These are phyloP conservation scores for Aspergillus transmontanensis DNA, from an alignment of 2,329 filamentous ascomycete species.

Conservation along the genomic window DNA sequence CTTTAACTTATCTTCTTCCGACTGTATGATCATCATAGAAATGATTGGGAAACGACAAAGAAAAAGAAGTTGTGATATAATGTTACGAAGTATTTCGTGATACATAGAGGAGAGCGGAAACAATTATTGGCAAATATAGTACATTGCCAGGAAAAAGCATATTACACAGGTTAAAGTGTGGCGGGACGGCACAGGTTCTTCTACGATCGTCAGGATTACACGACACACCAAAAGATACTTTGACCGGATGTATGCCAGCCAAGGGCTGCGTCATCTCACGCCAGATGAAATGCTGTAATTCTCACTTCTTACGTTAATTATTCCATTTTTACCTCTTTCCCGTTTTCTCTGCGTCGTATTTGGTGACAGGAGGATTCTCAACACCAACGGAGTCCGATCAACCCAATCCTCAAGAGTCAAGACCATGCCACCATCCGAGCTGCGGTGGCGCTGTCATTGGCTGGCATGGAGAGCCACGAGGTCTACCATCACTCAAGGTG, in stretches of 20 bases:
- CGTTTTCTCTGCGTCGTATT: not conserved
- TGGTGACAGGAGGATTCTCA: not conserved
- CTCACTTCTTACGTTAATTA: not conserved
- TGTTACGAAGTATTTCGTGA: not conserved
- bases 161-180: not conserved
- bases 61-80: not conserved
- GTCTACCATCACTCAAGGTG: not conserved
- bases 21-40: not conserved
- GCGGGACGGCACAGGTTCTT: not conserved
- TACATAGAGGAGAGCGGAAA: not conserved
- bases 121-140: not conserved
- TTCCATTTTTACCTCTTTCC: not conserved
- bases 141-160: not conserved
- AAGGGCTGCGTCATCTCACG: not conserved
- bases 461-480: slow-evolving; percentile 6
- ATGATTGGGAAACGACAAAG: not conserved
- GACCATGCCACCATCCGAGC: not conserved
- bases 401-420: not conserved
- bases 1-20: slow-evolving; percentile 11
- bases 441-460: not conserved
- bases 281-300: no score
- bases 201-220: not conserved
- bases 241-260: not conserved
- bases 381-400: slow-evolving; percentile 2
- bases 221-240: not conserved